A percentile compares a stretch with the other conserved stretches of the same genome.
Evolutionary conservation across 169 alveolate species (phyloP).

Genomic region (Eimeria necatrix): DNA sequence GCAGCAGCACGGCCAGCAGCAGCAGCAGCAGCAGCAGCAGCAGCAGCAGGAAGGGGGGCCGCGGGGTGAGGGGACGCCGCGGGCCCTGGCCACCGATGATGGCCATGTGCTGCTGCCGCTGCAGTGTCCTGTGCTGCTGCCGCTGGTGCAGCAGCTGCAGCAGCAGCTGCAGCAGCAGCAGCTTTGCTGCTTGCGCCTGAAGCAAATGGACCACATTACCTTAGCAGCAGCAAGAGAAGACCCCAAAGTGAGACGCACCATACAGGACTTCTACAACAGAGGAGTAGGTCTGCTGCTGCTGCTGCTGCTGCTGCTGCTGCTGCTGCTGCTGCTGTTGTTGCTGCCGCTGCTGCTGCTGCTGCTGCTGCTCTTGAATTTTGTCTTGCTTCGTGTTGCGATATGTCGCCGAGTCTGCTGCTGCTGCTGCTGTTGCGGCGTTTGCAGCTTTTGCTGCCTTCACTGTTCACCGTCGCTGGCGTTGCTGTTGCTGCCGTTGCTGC

Average conservation of each 20-base stretch:
- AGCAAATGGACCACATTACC: background rate
- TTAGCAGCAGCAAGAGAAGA: background rate
- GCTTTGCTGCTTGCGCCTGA: background rate
- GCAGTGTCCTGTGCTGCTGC: constrained; percentile 7
- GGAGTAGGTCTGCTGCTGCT: background rate
- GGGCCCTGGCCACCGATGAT: background rate
- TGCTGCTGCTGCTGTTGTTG: background rate
- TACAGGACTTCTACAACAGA: background rate
- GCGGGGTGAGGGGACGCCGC: background rate
- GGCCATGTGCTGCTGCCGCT: constrained; percentile 3
- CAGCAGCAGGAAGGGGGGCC: constrained; percentile 5
- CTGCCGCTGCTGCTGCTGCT: background rate
- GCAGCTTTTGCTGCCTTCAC: background rate
- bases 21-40: background rate
- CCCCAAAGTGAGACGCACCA: background rate
- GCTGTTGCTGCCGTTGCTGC: background rate
- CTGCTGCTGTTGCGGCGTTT: background rate
- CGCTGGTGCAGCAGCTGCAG: constrained; percentile 1
- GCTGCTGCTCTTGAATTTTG: background rate
- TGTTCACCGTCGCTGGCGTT: background rate
- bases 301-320: background rate
- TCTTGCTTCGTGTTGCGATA: background rate
- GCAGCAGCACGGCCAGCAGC: background rate
- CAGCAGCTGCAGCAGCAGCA: constrained; percentile 24
- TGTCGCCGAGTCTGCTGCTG: background rate